A percentile compares a stretch with the other conserved stretches of the same genome.
Evolutionary conservation across 2,329 filamentous ascomycete species (phyloP).

Genomic region (Cladophialophora exuberans): DNA sequence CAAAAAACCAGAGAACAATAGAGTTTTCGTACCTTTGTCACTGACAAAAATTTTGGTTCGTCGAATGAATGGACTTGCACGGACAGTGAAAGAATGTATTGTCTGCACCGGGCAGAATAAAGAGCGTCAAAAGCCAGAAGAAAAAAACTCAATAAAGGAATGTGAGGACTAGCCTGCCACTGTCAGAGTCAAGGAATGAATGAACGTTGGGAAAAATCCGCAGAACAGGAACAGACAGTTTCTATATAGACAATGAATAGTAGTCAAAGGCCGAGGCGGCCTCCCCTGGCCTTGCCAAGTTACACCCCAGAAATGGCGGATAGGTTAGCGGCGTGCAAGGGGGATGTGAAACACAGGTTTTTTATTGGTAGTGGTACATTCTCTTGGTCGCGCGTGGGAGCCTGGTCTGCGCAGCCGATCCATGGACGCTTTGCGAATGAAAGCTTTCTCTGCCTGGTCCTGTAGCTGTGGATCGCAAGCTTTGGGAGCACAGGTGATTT

Average conservation of each 20-base stretch:
- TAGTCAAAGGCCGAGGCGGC: neutral
- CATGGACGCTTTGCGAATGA: no score
- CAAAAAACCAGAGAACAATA: neutral
- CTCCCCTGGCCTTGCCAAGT: conserved; percentile 3
- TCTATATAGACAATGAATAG: conserved; percentile 19
- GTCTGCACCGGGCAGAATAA: conserved; percentile 32
- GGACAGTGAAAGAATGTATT: conserved; percentile 25
- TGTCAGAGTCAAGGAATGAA: conserved; percentile 14
- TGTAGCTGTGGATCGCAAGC: no score
- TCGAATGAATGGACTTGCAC: neutral
- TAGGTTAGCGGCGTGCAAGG: conserved; percentile 17
- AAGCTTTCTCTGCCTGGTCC: no score
- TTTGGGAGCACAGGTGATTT: no score
- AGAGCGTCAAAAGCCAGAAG: no score
- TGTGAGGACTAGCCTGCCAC: conserved; percentile 28
- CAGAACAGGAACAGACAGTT: conserved; percentile 10
- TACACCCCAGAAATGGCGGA: conserved; percentile 2
- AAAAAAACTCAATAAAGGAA: conserved; percentile 27
- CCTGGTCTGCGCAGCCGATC: neutral
- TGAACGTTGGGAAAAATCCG: conserved; percentile 12
- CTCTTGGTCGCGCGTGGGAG: conserved; percentile 10
- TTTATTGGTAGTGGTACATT: conserved; percentile 20
- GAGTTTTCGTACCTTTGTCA: conserved; percentile 4
- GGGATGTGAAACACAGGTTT: conserved; percentile 26
- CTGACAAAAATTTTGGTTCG: conserved; percentile 18